Evolutionary conservation across 805 yeast species (phyloP).

Genomic region (Candida saitoana): DNA sequence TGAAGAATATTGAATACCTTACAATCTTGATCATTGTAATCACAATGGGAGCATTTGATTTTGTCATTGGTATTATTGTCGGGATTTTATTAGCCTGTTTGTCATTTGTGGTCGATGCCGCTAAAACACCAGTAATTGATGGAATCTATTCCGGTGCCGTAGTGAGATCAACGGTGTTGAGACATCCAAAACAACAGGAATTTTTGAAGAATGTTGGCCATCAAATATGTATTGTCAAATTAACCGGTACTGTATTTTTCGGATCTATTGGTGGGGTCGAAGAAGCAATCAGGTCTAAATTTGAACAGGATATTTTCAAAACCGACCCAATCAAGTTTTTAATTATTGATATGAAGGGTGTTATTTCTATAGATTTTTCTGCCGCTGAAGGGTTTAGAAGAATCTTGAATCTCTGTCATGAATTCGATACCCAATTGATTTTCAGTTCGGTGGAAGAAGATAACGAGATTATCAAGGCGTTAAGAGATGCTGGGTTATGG

Average conservation of each 20-base stretch:
- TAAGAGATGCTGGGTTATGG: slow-evolving; percentile 82
- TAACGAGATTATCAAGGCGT: slow-evolving; percentile 62
- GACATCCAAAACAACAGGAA: slow-evolving; percentile 86
- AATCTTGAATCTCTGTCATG: slow-evolving; percentile 70
- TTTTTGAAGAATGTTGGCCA: slow-evolving; percentile 82
- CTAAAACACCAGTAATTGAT: slow-evolving; percentile 73
- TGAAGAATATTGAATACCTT: slow-evolving; percentile 71
- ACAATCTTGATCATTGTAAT: slow-evolving; percentile 85
- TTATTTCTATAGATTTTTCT: slow-evolving; percentile 79
- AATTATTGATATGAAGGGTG: slow-evolving; percentile 80
- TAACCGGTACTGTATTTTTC: slow-evolving; percentile 86
- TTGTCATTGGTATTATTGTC: slow-evolving; percentile 85
- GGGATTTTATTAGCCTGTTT: slow-evolving; percentile 91
- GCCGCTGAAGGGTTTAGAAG: slow-evolving; percentile 95
- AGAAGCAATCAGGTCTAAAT: slow-evolving; percentile 58
- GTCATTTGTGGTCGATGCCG: slow-evolving; percentile 92
- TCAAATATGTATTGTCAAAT: slow-evolving; percentile 81
- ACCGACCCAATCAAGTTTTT: slow-evolving; percentile 70
- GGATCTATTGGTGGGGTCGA: slow-evolving; percentile 95
- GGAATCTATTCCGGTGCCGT: slow-evolving; percentile 83
- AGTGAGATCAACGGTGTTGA: slow-evolving; percentile 86
- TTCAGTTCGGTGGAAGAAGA: slow-evolving; percentile 72
- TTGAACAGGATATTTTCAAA: slow-evolving; percentile 51
- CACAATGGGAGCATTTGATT: slow-evolving; percentile 94
- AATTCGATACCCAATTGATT: slow-evolving; percentile 65